phyloP scores from a whole-genome alignment of 2,329 filamentous ascomycete species.

The Neonectria sp. region DNA sequence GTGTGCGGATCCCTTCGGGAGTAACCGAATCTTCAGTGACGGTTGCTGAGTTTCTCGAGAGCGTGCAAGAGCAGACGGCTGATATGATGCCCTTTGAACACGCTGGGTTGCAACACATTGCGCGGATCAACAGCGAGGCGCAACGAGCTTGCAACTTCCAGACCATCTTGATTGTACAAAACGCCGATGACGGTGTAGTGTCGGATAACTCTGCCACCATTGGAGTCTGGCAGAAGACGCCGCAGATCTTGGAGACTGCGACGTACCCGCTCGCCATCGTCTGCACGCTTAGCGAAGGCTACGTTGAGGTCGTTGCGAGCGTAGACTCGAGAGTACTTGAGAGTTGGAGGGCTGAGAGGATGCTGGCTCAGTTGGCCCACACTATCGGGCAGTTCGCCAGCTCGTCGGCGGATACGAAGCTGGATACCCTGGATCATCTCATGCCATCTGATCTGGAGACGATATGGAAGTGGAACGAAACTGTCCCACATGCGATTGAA shows the following conservation, averaged over 20 bases:
- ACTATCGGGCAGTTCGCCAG: conserved; percentile 5
- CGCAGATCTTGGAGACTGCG: conserved; percentile 19
- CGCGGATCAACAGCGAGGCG: conserved; percentile 18
- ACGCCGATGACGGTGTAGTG: not conserved
- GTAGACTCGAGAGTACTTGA: conserved; percentile 24
- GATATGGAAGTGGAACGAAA: conserved; percentile 25
- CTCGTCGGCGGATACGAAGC: conserved; percentile 1
- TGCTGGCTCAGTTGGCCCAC: conserved; percentile 21
- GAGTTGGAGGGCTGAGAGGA: conserved; percentile 1
- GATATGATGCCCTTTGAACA: conserved; percentile 32
- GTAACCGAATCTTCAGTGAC: not conserved
- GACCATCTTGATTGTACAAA: conserved; percentile 20
- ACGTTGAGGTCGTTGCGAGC: conserved; percentile 7
- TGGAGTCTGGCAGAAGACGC: conserved; percentile 15
- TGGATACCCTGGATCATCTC: conserved; percentile 3
- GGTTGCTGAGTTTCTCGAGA: conserved; percentile 19
- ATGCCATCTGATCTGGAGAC: conserved; percentile 8
- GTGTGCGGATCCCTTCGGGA: not conserved
- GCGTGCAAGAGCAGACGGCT: conserved; percentile 25
- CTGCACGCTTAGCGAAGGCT: conserved; percentile 12
- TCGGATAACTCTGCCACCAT: conserved; percentile 9
- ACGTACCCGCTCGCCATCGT: conserved; percentile 27
- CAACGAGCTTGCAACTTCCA: conserved; percentile 28
- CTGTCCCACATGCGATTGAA: conserved; percentile 10
- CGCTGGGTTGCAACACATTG: conserved; percentile 23